Evolutionary conservation across 495 filamentous ascomycete genomes (phyloP), one percentile per base, ranked within the genome.

Genomic region (Aspergillus steynii): DNA sequence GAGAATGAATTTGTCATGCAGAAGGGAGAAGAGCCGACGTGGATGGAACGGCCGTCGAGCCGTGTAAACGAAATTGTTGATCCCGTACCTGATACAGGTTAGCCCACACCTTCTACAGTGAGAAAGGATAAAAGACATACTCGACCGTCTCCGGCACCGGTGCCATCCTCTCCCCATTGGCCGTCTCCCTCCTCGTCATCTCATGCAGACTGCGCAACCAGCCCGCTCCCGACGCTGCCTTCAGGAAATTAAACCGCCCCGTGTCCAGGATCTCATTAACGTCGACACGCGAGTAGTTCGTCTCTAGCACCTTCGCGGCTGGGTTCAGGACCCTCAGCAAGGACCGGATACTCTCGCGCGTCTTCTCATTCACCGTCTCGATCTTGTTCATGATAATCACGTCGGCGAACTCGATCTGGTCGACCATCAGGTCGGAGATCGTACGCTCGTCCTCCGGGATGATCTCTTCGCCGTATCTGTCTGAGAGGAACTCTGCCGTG

Each of bases 401-500:
- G 55, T 87, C 82, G 5, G 84, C 83, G 57, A 87, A 87, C 65
- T 87, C 84, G 50, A 87, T 83, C 61, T 87, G 84, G 57, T 87
- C 84, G 0, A 85, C 82, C 72, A 85, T 82, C 2, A 86, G 76
- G 55, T 87, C 82, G 12, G 83, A 85, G 49, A 86, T 83, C 1
- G 83, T 85, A 3, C 83, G 77, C 42, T 87, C 83, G 53, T 87
- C 84, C 58, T 87, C 84, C 0, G 77, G 71, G 0, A 79, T 72
- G 14, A 81, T 74, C 37, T 71, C 74, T 1, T 77, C 68, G 5
- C 76, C 76, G 54, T 78, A 77, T 9, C 84, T 79, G 37, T 82
- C 78, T 0, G 79, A 81, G 2, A 86, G 71, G 50, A 85, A 80
- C 52, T 86, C 83, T n/a, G 74, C 67, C 2, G 84, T 86, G 52